Base-by-base conservation (phyloP, 2,329 filamentous ascomycete species). In the Lojkania enalia region DNA sequence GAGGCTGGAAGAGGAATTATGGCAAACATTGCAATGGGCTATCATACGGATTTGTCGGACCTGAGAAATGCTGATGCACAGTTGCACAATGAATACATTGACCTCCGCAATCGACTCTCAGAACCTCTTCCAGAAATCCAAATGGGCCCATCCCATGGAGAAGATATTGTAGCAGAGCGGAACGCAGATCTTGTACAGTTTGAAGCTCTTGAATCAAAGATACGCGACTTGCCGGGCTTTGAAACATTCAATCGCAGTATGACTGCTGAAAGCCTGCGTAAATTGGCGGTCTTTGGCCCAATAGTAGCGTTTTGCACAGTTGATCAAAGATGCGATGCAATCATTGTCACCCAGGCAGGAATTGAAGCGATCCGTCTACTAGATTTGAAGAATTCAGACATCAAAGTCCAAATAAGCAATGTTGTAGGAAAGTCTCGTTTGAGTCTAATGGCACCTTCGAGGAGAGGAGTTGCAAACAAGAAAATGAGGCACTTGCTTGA, bases 271-370 rank as follows among this genome's bases (percentile, higher is more conserved):
- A 4, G 40, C 14, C 23, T 48, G 20, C 23, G 30, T 14, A 13
- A 18, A 5, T 25, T 48, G n/a, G 46, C 46, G 20, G 14, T 20
- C 2, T 3, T 19, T 5, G 46, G 46, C 2, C 29, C 23, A 4
- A 14, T 54, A 2, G 48, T 56, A 7, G 35, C 35, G 19, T 51
- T 56, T 21, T 52, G 51, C 31, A 33, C 46, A n/a, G 42, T 39
- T 3, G 20, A 37, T 9, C 25, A 38, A 4, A 14, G 46, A 14
- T 43, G 35, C 32, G 45, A 52, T 35, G 53, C 51, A 3, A 20
- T 56, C 6, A 45, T 56, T 16, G 41, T 52, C 12, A 53, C 48
- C 4, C 16, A 23, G 9, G 23, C 32, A 4, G 33, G 6, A 5
- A 36, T 52, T 15, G 41, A 42, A 36, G 20, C 39, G 9, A 13